Evolutionary conservation across 2,329 filamentous ascomycete species (phyloP).

Genomic region (Botrytis porri): DNA sequence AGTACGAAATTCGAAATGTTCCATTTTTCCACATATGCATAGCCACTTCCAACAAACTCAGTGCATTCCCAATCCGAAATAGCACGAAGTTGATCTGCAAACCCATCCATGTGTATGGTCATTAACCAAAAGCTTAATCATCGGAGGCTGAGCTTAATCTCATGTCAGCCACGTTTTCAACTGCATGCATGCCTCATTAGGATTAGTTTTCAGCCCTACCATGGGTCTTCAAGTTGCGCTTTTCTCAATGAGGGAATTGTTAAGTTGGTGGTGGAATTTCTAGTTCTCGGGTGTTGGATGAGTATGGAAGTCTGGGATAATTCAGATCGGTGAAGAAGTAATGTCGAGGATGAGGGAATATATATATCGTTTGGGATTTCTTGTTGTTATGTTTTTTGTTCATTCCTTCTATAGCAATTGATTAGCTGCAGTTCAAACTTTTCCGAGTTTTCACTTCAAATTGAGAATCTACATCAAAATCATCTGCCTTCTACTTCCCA

Average conservation of each 20-base stretch:
- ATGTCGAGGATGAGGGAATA: background rate
- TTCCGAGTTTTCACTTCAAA: background rate
- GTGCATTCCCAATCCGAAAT: background rate
- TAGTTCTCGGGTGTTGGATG: background rate
- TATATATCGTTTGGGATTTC: background rate
- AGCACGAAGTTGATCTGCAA: background rate
- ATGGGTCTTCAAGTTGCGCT: background rate
- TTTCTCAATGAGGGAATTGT: background rate
- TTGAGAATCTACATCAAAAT: background rate
- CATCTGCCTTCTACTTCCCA: no score
- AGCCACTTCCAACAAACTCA: background rate
- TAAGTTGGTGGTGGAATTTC: background rate
- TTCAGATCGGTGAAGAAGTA: background rate
- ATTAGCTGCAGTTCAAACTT: background rate
- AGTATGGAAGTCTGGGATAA: background rate
- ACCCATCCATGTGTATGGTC: background rate
- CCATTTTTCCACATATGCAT: background rate
- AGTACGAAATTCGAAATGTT: background rate
- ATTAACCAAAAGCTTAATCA: background rate
- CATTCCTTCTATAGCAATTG: background rate
- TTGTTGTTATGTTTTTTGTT: background rate
- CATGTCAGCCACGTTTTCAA: conserved; percentile 11
- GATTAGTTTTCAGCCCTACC: background rate
- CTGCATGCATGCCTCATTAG: background rate
- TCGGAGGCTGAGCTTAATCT: conserved; percentile 3